Base-by-base conservation (phyloP, 2,329 filamentous ascomycete genomes). In the Epichloe scottii region DNA sequence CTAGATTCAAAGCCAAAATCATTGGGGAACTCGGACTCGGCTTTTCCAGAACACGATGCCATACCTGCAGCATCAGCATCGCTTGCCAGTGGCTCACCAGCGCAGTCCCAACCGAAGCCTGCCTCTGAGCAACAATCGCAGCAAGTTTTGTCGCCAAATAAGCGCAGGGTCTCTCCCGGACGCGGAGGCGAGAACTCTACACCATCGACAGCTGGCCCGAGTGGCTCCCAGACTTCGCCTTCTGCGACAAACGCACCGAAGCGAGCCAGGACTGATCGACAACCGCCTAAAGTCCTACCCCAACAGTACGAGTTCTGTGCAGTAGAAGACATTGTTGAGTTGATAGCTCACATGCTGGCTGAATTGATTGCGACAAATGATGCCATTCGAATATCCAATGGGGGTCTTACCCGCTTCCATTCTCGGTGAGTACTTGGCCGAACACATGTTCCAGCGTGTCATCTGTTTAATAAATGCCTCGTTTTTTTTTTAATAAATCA, bases 361-460 rank as follows among this genome's bases (percentile, higher is more conserved):
- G 93, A 98, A 68, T 74, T 98, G 46, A 95, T 98, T 58, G 83
- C 87, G 55, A 87, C 91, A 56, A 98, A 98, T 62, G 93, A 98
- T 66, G 90, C 91, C 45, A 79, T 96, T 51, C 82, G 85, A 59
- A 67, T 68, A 52, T 68, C 68, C 7, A 87, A 88, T 57, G 89
- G 88, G 35, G 85, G 88, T 35, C 76, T 98, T 51, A 98, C 93
- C 48, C 81, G 93, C 50, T 98, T 98, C 66, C 93, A 98, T 68
- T 97, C 89, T 43, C 84, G 90, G 86, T 89, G 76, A 54, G 70
- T 49, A 38, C 19, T 17, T 30, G 26, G 3, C 26, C 26, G 8
- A 30, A 30, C 26, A 30, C 10, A 30, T 30, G 26, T n/a, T 30
- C 17, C 34, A 21, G 17, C 26, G 34, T 42, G 26, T 40, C 26